These are phyloP conservation scores for Verticillium isaacii DNA, from an alignment of 2,329 filamentous ascomycete genomes.

Conservation along the genomic window DNA sequence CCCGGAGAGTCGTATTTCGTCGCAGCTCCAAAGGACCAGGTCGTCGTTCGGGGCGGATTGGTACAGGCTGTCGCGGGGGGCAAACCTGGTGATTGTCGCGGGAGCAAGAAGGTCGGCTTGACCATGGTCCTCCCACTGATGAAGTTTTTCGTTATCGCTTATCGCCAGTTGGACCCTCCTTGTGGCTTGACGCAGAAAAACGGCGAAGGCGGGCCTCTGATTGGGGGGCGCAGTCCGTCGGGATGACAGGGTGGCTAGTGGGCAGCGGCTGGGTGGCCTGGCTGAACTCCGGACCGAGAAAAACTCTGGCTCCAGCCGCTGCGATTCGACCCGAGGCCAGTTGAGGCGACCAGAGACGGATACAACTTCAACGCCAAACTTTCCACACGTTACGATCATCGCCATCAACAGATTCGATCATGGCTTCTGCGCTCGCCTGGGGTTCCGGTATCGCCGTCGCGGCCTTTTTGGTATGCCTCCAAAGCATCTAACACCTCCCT, in stretches of 20 bases:
- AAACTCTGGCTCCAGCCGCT: neutral
- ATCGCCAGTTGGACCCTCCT: neutral
- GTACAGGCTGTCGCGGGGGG: neutral
- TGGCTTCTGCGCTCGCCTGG: slow-evolving; percentile 40
- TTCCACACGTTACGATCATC: neutral
- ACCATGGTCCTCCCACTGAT: neutral
- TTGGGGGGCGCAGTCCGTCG: neutral
- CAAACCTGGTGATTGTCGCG: neutral
- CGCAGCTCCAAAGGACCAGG: neutral
- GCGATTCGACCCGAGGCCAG: neutral
- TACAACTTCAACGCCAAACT: neutral
- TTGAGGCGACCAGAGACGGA: neutral
- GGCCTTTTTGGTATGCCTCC: slow-evolving; percentile 41
- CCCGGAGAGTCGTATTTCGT: neutral
- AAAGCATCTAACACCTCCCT: neutral
- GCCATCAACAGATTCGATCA: slow-evolving; percentile 14
- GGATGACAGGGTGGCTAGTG: neutral
- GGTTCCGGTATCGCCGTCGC: slow-evolving; percentile 46
- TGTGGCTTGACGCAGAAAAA: neutral
- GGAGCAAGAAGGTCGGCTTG: neutral
- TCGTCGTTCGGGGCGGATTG: neutral
- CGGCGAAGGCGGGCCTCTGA: neutral
- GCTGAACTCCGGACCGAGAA: neutral
- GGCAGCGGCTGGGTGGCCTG: neutral
- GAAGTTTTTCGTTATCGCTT: neutral